Base-by-base conservation (phyloP, 2,329 filamentous ascomycete genomes). In the Colletotrichum musicola region DNA sequence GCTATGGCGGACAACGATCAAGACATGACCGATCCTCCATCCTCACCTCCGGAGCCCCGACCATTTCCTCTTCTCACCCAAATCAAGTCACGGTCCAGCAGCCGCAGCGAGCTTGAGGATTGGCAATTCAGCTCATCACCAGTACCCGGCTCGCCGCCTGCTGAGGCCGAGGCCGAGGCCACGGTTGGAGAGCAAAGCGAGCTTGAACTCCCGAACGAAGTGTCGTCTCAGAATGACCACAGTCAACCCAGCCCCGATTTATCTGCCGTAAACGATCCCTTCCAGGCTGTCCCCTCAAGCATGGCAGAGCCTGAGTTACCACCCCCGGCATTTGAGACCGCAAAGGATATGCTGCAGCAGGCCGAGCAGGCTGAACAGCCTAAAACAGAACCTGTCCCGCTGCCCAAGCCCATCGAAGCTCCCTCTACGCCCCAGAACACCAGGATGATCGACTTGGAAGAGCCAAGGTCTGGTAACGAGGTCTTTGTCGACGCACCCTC, bases 121-220 rank as follows among this genome's bases (percentile, higher is more conserved):
- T 89, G 86, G 84, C 81, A 85, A 10, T 84, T 88, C 35, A 79
- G 80, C n/a, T 89, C 87, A 1, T 89, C 88, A 1, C 87, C 88
- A 1, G 73, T 83, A 10, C 84, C 84, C 0, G 85, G 83, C 12
- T 88, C 87, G 3, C 88, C 88, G 2, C 74, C 76, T 25, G 71
- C 75, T 6, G 63, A 69, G n/a, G 38, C 75, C 6, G 63, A 69
- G n/a, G 38, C 51, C 38, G 51, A 51, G 6, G 18, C 55, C 13
- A 20, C 68, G 25, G 65, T 70, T 16, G 56, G 57, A 16, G 72
- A 75, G 59, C 53, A 71, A 10, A 62, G 62, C 2, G 59, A 69
- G 7, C 57, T 73, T 47, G 40, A 64, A 14, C 16, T 70, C 55
- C 63, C 61, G 27, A 64, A 72, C 14, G 58, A 53, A 47, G 64